Evolutionary conservation across 2,329 filamentous ascomycete genomes (phyloP), one percentile per base, ranked within the genome.

Genomic region (Cladophialophora exuberans): DNA sequence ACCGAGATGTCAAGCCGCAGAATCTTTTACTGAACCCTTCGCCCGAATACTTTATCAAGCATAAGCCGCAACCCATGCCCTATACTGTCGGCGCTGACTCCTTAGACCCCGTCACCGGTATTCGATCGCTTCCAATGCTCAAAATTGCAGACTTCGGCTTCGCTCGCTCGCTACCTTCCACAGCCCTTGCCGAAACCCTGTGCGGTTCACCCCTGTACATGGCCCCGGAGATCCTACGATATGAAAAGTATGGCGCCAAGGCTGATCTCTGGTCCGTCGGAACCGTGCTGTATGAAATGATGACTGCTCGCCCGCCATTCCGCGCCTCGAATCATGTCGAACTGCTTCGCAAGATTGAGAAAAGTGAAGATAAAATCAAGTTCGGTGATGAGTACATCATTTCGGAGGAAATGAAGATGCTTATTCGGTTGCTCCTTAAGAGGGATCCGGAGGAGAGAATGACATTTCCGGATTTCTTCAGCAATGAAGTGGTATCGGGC

Each of bases 91-190:
- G 88, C 66, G 85, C 88, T 38, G 85, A 92, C 68, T 92, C 90
- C 0, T 78, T 94, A 52, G 88, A 90, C 39, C 91, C 93, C 3
- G 83, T 87, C 22, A 86, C 87, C 22, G 94, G 94, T 6, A 77
- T 99, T 25, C 80, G 84, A 49, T 94, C 91, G 15, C 75, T 99
- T 36, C 94, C 94, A 3, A 95, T 97, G 87, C 83, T 99, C 57
- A 99, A 99, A 76, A 86, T 99, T 65, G 94, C 94, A 54, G 94
- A 99, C 75, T 99, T 99, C 69, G 94, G 94, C n/a, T 99, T 99
- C 70, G 94, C 94, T 52, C 86, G 94, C 52, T 90, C 95, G 52
- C 77, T 99, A 44, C 93, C 94, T 1, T 86, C 89, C 6, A 96
- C 93, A 0, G 93, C 92, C 4, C 81, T 99, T 60, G 94, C 94